A percentile compares a stretch with the other conserved stretches of the same genome.
These are phyloP conservation scores for Kwoniella bestiolae DNA, from an alignment of 768 basidiomycete genomes.

Conservation along the genomic window DNA sequence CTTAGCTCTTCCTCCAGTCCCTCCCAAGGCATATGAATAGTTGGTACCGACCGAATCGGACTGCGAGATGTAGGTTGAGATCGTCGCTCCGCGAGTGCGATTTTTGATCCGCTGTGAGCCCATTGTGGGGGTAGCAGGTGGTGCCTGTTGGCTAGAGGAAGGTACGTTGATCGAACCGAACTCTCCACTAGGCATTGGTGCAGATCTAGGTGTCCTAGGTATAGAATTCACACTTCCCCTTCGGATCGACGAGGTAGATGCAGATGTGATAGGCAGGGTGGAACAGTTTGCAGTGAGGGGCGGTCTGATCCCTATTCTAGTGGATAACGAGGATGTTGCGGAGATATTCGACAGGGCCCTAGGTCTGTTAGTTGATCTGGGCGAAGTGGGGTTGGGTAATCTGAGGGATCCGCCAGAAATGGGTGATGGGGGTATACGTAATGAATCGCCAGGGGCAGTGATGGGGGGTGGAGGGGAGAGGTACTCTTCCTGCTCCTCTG, in stretches of 20 bases:
- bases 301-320: slow-evolving; percentile 4
- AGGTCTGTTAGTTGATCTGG: slow-evolving; percentile 16
- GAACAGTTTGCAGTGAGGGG: slow-evolving; percentile 20
- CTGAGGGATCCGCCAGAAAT: neutral
- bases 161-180: neutral
- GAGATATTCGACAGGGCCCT: slow-evolving; percentile 27
- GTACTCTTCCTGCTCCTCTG: slow-evolving; percentile 21
- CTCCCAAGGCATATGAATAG: slow-evolving; percentile 53
- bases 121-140: neutral
- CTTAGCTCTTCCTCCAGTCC: slow-evolving; percentile 56
- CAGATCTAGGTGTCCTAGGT: slow-evolving; percentile 17
- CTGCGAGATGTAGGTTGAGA: slow-evolving; percentile 6
- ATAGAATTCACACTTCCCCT: slow-evolving; percentile 9
- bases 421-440: neutral
- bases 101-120: neutral
- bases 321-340: neutral
- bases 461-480: neutral
- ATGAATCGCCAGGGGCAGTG: neutral
- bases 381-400: neutral
- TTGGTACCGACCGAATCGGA: neutral
- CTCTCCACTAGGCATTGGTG: neutral
- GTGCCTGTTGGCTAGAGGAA: too few species aligned
- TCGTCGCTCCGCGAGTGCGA: slow-evolving; percentile 16
- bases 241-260: neutral
- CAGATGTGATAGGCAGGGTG: slow-evolving; percentile 3